Evolutionary conservation across 352 stramenopile genomes (phyloP), one percentile per base, ranked within the genome.

Genomic region (Globisporangium irregulare): DNA sequence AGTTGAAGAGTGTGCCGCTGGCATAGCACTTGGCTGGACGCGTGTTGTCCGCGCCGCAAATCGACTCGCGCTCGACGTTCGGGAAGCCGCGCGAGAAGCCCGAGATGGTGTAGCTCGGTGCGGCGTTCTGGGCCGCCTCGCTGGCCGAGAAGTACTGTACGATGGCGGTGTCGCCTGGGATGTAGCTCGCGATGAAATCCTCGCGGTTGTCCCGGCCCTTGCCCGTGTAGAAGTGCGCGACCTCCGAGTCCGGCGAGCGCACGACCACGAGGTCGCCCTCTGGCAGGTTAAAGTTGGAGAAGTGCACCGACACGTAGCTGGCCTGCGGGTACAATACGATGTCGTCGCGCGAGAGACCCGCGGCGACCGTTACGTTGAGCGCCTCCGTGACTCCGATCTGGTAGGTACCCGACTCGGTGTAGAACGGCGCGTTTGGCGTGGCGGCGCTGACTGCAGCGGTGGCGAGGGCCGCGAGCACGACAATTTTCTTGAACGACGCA

Each of bases 291-390:
- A 93, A 81, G 27, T 65, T 64, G 57, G 68, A 50, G 54, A 93
- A 89, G 59, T 86, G 74, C 22, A 91, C 73, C 4, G 79, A 68
- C 36, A 90, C 80, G 67, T 90, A 90, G 20, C 68, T 80, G 20
- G 81, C 76, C 25, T 74, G 72, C 43, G 83, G 66, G 76, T 87
- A 74, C 53, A 74, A 71, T 55, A 87, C 75, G 43, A 77, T 18
- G 60, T 85, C 69, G 46, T 81, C 34, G 36, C 70, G 69, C 34
- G 67, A 74, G n/a, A 58, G 62, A 8, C 71, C 75, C 14, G 72
- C 69, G 0, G 66, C 55, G 1, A 82, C 73, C 1, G 59, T 53
- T 53, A 85, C 46, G 50, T 78, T 55, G 6, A 83, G 66, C 9
- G 60, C 2, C 32, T 84, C 75, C 1, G 64, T 79, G 3, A 71